Base-by-base conservation (phyloP, 305 asterid species). In the Rubia tinctorum region DNA sequence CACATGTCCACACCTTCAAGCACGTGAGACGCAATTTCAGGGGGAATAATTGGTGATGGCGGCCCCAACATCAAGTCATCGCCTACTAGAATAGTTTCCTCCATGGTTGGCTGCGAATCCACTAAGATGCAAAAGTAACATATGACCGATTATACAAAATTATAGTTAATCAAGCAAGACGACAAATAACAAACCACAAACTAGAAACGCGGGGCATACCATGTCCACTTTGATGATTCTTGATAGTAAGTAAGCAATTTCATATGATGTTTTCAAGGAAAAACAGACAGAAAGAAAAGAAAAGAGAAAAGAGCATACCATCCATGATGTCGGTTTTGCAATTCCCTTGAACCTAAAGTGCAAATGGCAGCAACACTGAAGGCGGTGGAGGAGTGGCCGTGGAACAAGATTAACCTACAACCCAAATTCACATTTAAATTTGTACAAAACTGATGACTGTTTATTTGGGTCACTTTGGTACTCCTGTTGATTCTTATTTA, bases 21-120 rank as follows among this genome's bases (percentile, higher is more conserved):
- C 68, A 95, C 97, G 45, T 92, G 98, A 72, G 99, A 87, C 4
- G 97, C 96, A 73, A 92, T 95, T 82, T 95, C 98, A 53, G 97
- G 96, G 65, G 99, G 98, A 79, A 95, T 88, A 71, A 92, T 45
- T 4, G 96, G 99, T 34, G 98, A 91, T 55, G 98, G 97, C 6
- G 93, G 99, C 22, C 97, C 98, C 92, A 84, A 81, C 99, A 95
- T 95, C 77, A 95, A 88, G 84, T 95, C 98, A 88, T 95, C 98
- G 73, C 97, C 99, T 81, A 95, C 97, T 82, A 95, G 85, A 78
- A 92, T 88, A 56, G 96, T 95, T 81, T 95, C 99, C 89, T 95
- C 99, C 96, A 92, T 89, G 13, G 87, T 80, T 64, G 87, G 96
- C 87, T 92, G 88, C 34, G 99, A 85, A 85, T 95, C 99, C 25